A percentile compares a stretch with the other conserved stretches of the same genome.
Conservation (phyloP, 2,329 filamentous ascomycete genomes). For the Nannizziopsis arthrosporioides region DNA sequence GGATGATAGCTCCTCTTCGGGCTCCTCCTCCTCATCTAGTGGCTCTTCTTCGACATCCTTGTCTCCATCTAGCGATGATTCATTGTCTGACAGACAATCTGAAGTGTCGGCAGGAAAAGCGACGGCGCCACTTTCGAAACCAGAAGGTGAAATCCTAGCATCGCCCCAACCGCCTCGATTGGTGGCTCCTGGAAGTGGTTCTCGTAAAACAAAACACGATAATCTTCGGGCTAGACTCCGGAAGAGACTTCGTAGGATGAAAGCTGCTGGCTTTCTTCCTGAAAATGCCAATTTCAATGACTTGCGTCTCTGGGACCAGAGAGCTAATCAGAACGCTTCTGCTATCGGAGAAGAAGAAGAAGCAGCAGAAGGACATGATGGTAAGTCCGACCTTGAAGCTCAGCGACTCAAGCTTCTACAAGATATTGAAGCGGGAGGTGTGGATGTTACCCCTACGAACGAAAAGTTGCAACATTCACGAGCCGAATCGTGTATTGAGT, state of each 20-base stretch:
- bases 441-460: conserved; percentile 33
- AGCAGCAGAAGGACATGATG: conserved; percentile 17
- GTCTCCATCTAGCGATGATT: conserved; percentile 18
- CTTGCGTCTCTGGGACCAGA: conserved; percentile 30
- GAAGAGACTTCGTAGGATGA: conserved; percentile 42
- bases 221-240: conserved; percentile 44
- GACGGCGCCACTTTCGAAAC: conserved; percentile 23
- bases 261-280: conserved; percentile 43
- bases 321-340: neutral
- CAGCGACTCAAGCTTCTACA: conserved; percentile 42
- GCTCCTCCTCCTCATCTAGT: conserved; percentile 17
- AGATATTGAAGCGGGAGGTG: conserved; percentile 41
- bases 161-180: conserved; percentile 14
- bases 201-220: conserved; percentile 40
- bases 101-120: conserved; percentile 17
- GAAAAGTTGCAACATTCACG: neutral
- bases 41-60: conserved; percentile 10
- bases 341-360: conserved; percentile 16
- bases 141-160: conserved; percentile 10
- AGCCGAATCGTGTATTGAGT: neutral
- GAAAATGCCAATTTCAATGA: conserved; percentile 41
- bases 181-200: conserved; percentile 41
- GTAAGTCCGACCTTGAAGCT: conserved; percentile 38
- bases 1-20: conserved; percentile 17
- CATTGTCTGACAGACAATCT: conserved; percentile 19